Base-by-base conservation (phyloP, 1,139 yeast genomes). In the Schizosaccharomyces versatilis region DNA sequence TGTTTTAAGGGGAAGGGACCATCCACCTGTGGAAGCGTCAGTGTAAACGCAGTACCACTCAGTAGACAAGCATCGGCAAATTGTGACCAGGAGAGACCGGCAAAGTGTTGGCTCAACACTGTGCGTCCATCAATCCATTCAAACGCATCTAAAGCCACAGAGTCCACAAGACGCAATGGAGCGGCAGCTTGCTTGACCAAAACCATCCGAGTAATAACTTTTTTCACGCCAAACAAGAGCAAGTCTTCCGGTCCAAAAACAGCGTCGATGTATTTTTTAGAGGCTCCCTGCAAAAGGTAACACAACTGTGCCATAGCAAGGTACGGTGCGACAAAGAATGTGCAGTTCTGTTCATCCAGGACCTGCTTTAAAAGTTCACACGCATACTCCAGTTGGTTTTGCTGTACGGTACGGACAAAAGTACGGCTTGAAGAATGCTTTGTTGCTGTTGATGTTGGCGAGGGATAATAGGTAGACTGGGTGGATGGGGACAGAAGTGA, bases 311-410 rank as follows among this genome's bases (percentile, higher is more conserved):
- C 77, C 66, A 85, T 79, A 0, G 96, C 78, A 55, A 79, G 75
- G 64, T 80, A 86, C 1, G 98, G 98, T 39, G 94, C 82, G 15
- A 86, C 77, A 58, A 85, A 67, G 64, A 76, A 88, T 59, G 80
- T 82, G 36, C 84, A 70, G 3, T 72, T 75, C 55, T 74, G 71
- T 19, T 73, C 76, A 53, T 74, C 72, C 58, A 90, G 49, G 10
- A 58, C 49, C 7, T 9, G 15, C 42, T 49, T 49, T 14, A 49
- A 15, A 8, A 17, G 19, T 7, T 44, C 49, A 32, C 49, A 44
- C 14, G 32, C 14, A 17, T 36, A n/a, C 6, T 44, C 49, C 32
- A 44, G 19, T 19, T 17, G n/a, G 32, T 44, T 36, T 17, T 36
- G 49, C 32, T 44, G 49, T 1, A 7, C 32, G 32, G 36, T 44